phyloP scores from a whole-genome alignment of 2,329 filamentous ascomycete species.

The Ascocoryne sarcoides region DNA sequence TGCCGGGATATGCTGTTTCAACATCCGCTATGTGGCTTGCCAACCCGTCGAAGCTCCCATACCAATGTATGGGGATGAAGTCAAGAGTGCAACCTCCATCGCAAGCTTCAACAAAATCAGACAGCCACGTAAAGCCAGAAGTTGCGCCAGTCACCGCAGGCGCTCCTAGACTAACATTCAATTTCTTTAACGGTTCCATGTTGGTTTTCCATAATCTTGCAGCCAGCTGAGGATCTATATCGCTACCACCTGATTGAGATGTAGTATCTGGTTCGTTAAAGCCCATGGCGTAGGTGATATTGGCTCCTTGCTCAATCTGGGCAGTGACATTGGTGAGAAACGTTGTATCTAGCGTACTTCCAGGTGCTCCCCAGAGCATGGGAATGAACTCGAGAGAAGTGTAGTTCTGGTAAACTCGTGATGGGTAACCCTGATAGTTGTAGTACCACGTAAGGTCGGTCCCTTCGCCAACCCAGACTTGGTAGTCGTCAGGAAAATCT shows the following conservation, averaged over 20 bases:
- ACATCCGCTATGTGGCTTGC: conserved; percentile 30
- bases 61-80: conserved; percentile 59
- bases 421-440: conserved; percentile 59
- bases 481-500: conserved; percentile 50
- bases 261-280: conserved; percentile 73
- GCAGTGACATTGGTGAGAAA: conserved; percentile 53
- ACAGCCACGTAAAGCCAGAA: conserved; percentile 56
- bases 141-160: conserved; percentile 60
- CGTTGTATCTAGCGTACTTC: conserved; percentile 36
- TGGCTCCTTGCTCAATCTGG: conserved; percentile 44
- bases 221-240: conserved; percentile 49
- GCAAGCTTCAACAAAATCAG: conserved; percentile 56
- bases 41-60: conserved; percentile 44
- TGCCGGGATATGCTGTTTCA: conserved; percentile 17
- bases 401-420: conserved; percentile 38
- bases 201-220: conserved; percentile 63
- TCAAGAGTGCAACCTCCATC: conserved; percentile 53
- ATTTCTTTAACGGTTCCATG: conserved; percentile 56
- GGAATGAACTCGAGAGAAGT: conserved; percentile 56
- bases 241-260: conserved; percentile 41
- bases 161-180: conserved; percentile 59
- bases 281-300: conserved; percentile 59
- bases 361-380: conserved; percentile 54
- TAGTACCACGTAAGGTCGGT: conserved; percentile 75
- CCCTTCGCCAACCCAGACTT: conserved; percentile 49